Conservation (phyloP, 2,329 filamentous ascomycete species). For the Sarocladium strictum region DNA sequence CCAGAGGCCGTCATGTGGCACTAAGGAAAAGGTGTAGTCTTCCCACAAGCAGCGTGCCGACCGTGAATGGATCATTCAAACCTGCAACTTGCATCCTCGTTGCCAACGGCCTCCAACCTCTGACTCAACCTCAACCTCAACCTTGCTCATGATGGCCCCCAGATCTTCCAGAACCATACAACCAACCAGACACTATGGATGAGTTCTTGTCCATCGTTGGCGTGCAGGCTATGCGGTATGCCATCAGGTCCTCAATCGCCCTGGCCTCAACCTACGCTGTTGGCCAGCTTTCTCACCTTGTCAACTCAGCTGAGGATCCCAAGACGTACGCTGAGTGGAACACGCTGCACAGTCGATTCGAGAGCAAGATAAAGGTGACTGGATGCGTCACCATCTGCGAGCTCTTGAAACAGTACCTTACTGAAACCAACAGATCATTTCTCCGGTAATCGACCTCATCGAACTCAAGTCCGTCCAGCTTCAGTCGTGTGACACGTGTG, state of each 20-base stretch:
- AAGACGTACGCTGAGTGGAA: constrained; percentile 63
- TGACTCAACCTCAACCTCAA: neutral
- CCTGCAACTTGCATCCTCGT: neutral
- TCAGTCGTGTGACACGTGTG: constrained; percentile 29
- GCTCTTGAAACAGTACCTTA: neutral
- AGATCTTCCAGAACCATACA: neutral
- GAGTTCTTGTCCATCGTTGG: constrained; percentile 48
- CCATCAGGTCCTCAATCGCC: constrained; percentile 79
- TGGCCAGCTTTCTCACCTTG: constrained; percentile 68
- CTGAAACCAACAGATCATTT: constrained; percentile 58
- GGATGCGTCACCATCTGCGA: neutral
- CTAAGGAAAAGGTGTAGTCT: neutral
- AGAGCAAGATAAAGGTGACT: constrained; percentile 78
- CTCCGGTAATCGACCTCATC: constrained; percentile 86
- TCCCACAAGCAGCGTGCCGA: neutral
- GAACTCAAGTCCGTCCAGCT: constrained; percentile 64
- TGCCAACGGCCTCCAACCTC: neutral
- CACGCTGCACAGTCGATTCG: constrained; percentile 64
- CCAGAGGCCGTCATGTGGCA: neutral
- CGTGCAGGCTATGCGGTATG: constrained; percentile 82
- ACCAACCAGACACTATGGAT: constrained; percentile 53
- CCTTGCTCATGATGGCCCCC: neutral
- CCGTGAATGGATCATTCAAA: neutral
- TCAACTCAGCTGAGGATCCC: constrained; percentile 70
- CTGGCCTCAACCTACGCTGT: constrained; percentile 84